Conservation (phyloP, 2,329 filamentous ascomycete species). For the Neonectria magnoliae region DNA sequence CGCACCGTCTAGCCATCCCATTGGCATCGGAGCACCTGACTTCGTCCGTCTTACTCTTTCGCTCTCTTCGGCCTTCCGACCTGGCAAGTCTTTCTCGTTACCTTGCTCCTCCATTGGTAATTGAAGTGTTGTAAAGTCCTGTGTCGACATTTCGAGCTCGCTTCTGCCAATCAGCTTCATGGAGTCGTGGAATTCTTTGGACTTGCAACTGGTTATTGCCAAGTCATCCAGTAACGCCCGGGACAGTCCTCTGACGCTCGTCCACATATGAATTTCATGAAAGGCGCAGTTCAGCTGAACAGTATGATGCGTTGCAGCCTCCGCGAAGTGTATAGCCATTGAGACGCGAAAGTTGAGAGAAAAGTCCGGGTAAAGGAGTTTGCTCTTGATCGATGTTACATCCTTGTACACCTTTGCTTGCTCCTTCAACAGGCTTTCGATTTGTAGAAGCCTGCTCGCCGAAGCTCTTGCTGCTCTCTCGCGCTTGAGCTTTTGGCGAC, state of each 20-base stretch:
- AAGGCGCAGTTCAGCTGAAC: slow-evolving; percentile 27
- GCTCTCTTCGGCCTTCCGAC: slow-evolving; percentile 7
- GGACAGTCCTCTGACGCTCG: too few species aligned
- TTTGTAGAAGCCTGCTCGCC: slow-evolving; percentile 45
- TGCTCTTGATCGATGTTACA: slow-evolving; percentile 48
- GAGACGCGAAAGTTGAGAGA: slow-evolving; percentile 41
- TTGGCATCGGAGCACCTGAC: neutral
- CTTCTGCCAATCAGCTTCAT: neutral
- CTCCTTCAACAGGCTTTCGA: slow-evolving; percentile 50
- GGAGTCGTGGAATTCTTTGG: slow-evolving; percentile 21
- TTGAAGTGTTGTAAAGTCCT: neutral
- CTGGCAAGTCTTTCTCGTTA: neutral
- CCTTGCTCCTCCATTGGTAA: neutral
- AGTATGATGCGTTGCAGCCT: slow-evolving; percentile 32
- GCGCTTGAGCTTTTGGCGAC: neutral
- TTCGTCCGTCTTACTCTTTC: slow-evolving; percentile 1
- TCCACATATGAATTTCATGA: too few species aligned
- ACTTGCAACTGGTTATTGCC: slow-evolving; percentile 2
- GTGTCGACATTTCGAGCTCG: neutral
- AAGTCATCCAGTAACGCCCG: too few species aligned
- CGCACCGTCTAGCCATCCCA: slow-evolving; percentile 2
- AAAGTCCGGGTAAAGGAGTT: slow-evolving; percentile 46
- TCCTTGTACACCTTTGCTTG: slow-evolving; percentile 42
- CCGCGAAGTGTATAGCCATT: slow-evolving; percentile 44
- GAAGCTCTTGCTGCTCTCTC: slow-evolving; percentile 10